Evolutionary conservation across 2,329 filamentous ascomycete species (phyloP).

Genomic region (Lachnum nothofagi): DNA sequence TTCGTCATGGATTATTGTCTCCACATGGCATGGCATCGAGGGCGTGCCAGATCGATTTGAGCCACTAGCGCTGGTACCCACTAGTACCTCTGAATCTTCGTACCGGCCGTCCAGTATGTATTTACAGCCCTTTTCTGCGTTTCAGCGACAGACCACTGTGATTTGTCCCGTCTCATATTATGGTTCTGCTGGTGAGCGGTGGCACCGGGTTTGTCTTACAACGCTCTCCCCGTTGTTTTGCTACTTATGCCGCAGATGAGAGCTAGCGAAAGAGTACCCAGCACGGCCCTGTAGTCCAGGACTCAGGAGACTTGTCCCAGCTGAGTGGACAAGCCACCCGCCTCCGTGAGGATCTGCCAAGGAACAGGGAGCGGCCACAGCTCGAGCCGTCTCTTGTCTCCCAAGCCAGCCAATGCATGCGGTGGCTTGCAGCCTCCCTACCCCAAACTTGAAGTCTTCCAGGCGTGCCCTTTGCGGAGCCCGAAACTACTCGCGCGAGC

Average conservation of each 20-base stretch:
- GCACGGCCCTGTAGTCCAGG: neutral
- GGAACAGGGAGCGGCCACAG: neutral
- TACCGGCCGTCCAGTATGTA: no score
- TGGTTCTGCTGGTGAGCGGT: no score
- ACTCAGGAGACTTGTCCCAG: neutral
- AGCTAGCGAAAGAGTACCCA: no score
- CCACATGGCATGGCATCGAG: neutral
- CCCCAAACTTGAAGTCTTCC: no score
- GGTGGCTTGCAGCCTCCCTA: neutral
- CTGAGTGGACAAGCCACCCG: slow-evolving; percentile 1
- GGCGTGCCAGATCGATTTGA: neutral
- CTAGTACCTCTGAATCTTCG: neutral
- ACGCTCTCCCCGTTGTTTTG: no score
- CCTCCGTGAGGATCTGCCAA: neutral
- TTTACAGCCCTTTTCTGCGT: no score
- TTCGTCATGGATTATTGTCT: neutral
- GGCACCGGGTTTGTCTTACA: no score
- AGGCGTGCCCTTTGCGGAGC: neutral
- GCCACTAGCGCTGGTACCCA: neutral
- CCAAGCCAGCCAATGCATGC: neutral
- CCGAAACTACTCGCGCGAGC: neutral
- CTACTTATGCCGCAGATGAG: no score
- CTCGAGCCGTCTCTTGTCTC: neutral
- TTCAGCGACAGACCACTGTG: no score
- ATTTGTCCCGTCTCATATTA: no score